phyloP scores from a whole-genome alignment of 768 basidiomycete species.

The Lactarius hatsudake region DNA sequence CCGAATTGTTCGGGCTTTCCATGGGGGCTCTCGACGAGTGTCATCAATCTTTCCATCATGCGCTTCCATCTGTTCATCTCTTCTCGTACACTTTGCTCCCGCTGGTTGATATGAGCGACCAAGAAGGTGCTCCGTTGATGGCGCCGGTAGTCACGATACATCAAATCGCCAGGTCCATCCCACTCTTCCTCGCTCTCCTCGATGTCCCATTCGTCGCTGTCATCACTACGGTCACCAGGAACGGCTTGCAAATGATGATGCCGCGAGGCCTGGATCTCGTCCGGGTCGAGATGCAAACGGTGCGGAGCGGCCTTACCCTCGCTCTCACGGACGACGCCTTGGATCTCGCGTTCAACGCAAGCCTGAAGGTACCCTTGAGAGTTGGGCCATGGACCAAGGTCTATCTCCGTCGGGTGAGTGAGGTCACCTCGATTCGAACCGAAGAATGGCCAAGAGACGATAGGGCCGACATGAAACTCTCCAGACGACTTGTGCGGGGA shows the following conservation, averaged over 20 bases:
- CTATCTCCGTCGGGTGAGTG: conserved; percentile 60
- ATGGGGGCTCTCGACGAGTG: conserved; percentile 31
- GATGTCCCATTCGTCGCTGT: conserved; percentile 74
- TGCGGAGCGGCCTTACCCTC: conserved; percentile 77
- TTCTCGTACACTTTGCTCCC: conserved; percentile 59
- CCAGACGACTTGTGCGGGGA: conserved; percentile 26
- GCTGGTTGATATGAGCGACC: conserved; percentile 60
- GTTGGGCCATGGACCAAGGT: conserved; percentile 76
- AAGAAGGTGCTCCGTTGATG: conserved; percentile 80
- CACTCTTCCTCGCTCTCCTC: conserved; percentile 81
- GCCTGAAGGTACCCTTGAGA: conserved; percentile 59
- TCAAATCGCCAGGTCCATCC: conserved; percentile 62
- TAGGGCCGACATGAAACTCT: conserved; percentile 68
- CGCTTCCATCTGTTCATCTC: conserved; percentile 73
- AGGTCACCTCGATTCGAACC: conserved; percentile 79
- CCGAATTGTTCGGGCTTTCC: conserved; percentile 61
- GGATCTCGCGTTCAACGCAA: conserved; percentile 68
- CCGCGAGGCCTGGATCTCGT: conserved; percentile 66
- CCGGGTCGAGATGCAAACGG: conserved; percentile 75
- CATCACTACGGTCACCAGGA: conserved; percentile 71
- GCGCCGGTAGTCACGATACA: conserved; percentile 81
- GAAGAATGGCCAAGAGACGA: conserved; percentile 90
- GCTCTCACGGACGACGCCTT: conserved; percentile 71
- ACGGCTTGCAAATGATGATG: conserved; percentile 68
- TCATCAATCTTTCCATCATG: conserved; percentile 60